Percentiles rank a stretch among this genome's conserved stretches.
These are phyloP conservation scores for Hypoxylon sp. DNA, from an alignment of 2,329 filamentous ascomycete species.

Conservation along the genomic window DNA sequence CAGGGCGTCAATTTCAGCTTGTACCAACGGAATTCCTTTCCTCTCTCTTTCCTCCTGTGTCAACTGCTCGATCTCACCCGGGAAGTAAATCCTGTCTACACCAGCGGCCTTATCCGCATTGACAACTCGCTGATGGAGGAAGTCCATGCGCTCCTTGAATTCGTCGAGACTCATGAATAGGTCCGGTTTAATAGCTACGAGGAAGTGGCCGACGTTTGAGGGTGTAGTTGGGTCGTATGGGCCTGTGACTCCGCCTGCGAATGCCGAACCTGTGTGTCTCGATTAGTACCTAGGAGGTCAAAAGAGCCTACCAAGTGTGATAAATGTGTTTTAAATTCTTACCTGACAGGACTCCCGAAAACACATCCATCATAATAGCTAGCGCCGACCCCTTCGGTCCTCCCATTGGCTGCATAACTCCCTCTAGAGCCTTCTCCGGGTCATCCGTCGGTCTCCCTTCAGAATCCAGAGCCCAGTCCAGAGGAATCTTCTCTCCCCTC, in stretches of 20 bases:
- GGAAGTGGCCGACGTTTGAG: slow-evolving; percentile 80
- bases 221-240: slow-evolving; percentile 79
- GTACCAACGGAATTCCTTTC: slow-evolving; percentile 70
- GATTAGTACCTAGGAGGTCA: slow-evolving; percentile 4
- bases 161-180: slow-evolving; percentile 79
- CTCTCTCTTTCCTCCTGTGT: slow-evolving; percentile 64
- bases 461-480: slow-evolving; percentile 80
- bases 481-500: slow-evolving; percentile 76
- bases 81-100: slow-evolving; percentile 71
- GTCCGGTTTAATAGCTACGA: slow-evolving; percentile 80
- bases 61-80: slow-evolving; percentile 72
- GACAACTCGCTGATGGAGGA: slow-evolving; percentile 67
- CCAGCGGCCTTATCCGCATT: slow-evolving; percentile 67
- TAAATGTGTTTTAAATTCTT: neutral
- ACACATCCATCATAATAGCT: slow-evolving; percentile 90
- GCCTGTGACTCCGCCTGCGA: slow-evolving; percentile 80
- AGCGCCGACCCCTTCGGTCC: slow-evolving; percentile 85
- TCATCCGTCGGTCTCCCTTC: slow-evolving; percentile 79
- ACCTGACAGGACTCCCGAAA: slow-evolving; percentile 79
- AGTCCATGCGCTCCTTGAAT: slow-evolving; percentile 73
- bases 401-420: slow-evolving; percentile 89
- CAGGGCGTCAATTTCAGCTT: slow-evolving; percentile 67
- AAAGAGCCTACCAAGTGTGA: neutral
- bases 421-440: slow-evolving; percentile 76
- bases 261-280: slow-evolving; percentile 71